These are phyloP conservation scores for Parastagonospora avenae DNA, from an alignment of 2,329 filamentous ascomycete genomes.

Conservation along the genomic window DNA sequence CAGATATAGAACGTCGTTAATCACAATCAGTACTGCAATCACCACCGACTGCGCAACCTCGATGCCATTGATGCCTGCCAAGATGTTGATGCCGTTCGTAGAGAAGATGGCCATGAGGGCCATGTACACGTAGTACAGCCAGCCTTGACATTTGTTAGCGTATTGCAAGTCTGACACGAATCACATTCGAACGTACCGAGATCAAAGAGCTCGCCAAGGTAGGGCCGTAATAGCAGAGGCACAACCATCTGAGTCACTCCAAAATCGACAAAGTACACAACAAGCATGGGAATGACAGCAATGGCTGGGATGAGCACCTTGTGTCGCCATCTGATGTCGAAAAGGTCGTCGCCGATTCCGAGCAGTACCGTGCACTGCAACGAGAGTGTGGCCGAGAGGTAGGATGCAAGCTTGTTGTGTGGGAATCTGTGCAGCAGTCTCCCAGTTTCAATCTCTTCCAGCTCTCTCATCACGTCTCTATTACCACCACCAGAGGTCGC, in stretches of 20 bases:
- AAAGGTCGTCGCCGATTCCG: slow-evolving; percentile 92
- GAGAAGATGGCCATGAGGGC: slow-evolving; percentile 95
- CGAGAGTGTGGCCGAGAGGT: slow-evolving; percentile 90
- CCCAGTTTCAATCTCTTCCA: slow-evolving; percentile 76
- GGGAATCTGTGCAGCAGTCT: slow-evolving; percentile 90
- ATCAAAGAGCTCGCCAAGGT: slow-evolving; percentile 83
- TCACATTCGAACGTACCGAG: slow-evolving; percentile 55
- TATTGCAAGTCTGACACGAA: slow-evolving; percentile 1
- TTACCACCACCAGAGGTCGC: slow-evolving; percentile 94
- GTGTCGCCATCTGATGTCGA: slow-evolving; percentile 98
- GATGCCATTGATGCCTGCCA: slow-evolving; percentile 99
- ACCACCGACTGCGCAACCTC: slow-evolving; percentile 94
- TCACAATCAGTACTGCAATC: slow-evolving; percentile 78
- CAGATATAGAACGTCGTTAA: slow-evolving; percentile 90
- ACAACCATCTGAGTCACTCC: slow-evolving; percentile 95
- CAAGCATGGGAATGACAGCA: slow-evolving; percentile 88
- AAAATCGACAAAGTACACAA: slow-evolving; percentile 98
- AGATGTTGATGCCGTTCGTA: slow-evolving; percentile 98
- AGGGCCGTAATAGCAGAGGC: slow-evolving; percentile 80
- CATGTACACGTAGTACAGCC: slow-evolving; percentile 93
- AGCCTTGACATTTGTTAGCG: slow-evolving; percentile 42
- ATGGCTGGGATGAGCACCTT: slow-evolving; percentile 98
- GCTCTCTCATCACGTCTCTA: slow-evolving; percentile 78
- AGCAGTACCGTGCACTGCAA: slow-evolving; percentile 89
- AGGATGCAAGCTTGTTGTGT: slow-evolving; percentile 95